Evolutionary conservation across 1,139 yeast species (phyloP), one percentile per base, ranked within the genome.

Genomic region (Zygosaccharomyces sapae): DNA sequence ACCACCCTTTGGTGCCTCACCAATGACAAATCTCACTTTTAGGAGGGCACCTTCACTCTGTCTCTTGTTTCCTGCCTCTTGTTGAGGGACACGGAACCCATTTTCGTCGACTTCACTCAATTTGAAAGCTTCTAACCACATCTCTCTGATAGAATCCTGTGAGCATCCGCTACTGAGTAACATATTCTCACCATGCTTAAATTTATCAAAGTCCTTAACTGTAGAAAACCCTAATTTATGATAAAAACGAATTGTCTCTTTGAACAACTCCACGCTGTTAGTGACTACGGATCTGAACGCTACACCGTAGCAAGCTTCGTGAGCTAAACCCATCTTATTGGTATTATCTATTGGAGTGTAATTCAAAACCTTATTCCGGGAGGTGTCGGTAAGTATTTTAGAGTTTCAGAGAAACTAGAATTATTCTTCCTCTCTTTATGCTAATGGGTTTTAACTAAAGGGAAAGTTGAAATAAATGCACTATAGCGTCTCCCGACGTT

Each of bases 111-210:
- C 49, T 55, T 76, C 75, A 45, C 79, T 77, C 41, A 82, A 69
- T 20, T 86, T 86, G 65, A 81, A 83, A 20, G 81, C 70, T 59
- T 83, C 86, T 41, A 84, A 62, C 92, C 94, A 85, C 38, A 79
- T 67, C 65, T 85, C 94, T 54, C 73, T 75, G 45, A 81, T 59
- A 0, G 89, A 83, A 54, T 82, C 86, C 50, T 72, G 73, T 18
- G 87, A 77, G 38, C 84, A 71, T 3, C 90, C 90, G 9, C 62
- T 37, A 52, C 58, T 40, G 54, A 66, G 34, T 44, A 54, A 7
- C 63, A 66, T 34, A 69, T 71, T 55, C 50, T 67, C 52, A 54
- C 56, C 52, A 62, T 62, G 52, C 53, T 64, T 37, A 71, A 68
- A 47, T 70, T 74, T 54, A 61, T 69, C 61, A 71, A 71, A 61